Evolutionary conservation across 257 asterid species (phyloP).

Genomic region (Lavandula angustifolia): DNA sequence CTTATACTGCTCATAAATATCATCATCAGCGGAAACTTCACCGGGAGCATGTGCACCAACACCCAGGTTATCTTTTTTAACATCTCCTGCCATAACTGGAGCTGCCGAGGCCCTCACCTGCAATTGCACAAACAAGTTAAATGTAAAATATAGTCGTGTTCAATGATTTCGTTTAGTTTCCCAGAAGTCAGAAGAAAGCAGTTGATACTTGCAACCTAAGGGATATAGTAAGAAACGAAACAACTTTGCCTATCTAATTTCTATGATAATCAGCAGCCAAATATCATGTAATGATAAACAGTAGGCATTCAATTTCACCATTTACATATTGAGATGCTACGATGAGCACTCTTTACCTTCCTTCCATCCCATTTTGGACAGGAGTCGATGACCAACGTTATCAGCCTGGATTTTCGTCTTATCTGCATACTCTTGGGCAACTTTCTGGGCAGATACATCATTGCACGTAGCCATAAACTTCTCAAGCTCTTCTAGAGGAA

Average conservation of each 20-base stretch:
- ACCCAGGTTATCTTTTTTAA: conserved; percentile 79
- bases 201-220: no score
- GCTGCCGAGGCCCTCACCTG: conserved; percentile 95
- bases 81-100: conserved; percentile 81
- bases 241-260: background rate
- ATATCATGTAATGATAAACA: background rate
- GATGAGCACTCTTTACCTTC: conserved; percentile 58
- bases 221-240: no score
- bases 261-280: background rate
- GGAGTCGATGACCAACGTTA: conserved; percentile 82
- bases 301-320: background rate
- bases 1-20: conserved; percentile 95
- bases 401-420: conserved; percentile 79
- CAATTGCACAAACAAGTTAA: conserved; percentile 9
- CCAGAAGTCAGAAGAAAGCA: no score
- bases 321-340: background rate
- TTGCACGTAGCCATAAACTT: conserved; percentile 77
- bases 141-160: background rate
- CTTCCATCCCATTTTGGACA: conserved; percentile 95
- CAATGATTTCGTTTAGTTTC: no score
- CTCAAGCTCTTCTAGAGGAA: conserved; percentile 88
- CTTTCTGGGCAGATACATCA: conserved; percentile 65
- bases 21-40: conserved; percentile 80
- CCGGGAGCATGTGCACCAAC: conserved; percentile 94
- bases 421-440: conserved; percentile 62